These are phyloP conservation scores for Hericium coralloides DNA, from an alignment of 768 basidiomycete genomes.

Conservation along the genomic window DNA sequence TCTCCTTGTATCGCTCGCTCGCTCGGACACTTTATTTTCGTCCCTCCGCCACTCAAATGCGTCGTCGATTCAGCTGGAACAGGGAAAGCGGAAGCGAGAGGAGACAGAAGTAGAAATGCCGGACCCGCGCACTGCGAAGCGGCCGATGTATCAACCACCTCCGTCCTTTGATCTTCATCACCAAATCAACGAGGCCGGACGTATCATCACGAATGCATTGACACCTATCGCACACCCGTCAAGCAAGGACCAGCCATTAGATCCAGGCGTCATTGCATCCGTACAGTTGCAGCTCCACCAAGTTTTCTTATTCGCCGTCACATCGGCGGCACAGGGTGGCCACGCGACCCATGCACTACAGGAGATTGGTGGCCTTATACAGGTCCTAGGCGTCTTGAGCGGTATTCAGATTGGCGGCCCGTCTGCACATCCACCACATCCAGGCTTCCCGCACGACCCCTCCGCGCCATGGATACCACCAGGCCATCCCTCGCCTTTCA, in stretches of 20 bases:
- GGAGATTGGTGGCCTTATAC: slow-evolving; percentile 74
- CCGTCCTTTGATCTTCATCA: slow-evolving; percentile 32
- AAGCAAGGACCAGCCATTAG: slow-evolving; percentile 26
- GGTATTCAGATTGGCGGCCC: slow-evolving; percentile 55
- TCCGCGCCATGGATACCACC: slow-evolving; percentile 4
- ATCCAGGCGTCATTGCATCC: slow-evolving; percentile 54
- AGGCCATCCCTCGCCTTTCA: slow-evolving; percentile 21
- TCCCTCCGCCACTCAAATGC: slow-evolving; percentile 56
- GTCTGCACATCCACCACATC: slow-evolving; percentile 21
- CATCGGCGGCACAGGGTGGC: slow-evolving; percentile 36
- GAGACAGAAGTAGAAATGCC: slow-evolving; percentile 21
- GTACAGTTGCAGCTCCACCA: slow-evolving; percentile 69
- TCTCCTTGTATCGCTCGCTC: slow-evolving; percentile 53
- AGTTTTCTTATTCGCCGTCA: slow-evolving; percentile 70
- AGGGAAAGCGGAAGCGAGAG: slow-evolving; percentile 71
- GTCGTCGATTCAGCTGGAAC: slow-evolving; percentile 51
- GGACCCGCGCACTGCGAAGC: slow-evolving; percentile 25
- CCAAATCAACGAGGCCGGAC: slow-evolving; percentile 54
- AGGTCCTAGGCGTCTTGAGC: slow-evolving; percentile 73
- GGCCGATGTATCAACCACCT: slow-evolving; percentile 9
- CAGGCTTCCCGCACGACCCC: slow-evolving; percentile 14
- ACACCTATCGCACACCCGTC: background rate
- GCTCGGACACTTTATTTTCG: slow-evolving; percentile 58
- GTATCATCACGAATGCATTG: slow-evolving; percentile 44
- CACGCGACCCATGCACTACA: slow-evolving; percentile 50